Evolutionary conservation across 1,284 basidiomycete species (phyloP), one percentile per base, ranked within the genome.

Genomic region (Pseudomicrostroma phylloplanum): DNA sequence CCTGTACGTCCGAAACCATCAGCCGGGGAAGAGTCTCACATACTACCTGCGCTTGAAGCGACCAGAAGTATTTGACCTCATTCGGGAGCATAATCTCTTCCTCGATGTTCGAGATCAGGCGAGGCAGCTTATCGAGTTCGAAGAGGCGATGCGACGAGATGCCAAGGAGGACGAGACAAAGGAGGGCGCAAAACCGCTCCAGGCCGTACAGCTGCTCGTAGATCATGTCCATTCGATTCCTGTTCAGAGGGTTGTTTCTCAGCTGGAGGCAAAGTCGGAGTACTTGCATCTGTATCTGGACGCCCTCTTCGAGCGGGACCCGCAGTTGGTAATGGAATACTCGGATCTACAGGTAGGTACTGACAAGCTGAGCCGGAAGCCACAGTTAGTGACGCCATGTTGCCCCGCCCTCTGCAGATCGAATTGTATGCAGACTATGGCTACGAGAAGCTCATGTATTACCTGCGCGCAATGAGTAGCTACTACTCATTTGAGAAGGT

Each of bases 191-290:
- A 17, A 39, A 79, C 57, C 81, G 84, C 61, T 83, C 83, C 0
- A 80, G 88, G 91, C 92, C 0, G 92, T 98, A 64, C 84, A 85
- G 55, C 79, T 99, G 54, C 84, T 99, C 17, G 93, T 98, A 8
- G 88, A 97, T 70, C 92, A 98, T 78, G 90, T 90, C 0, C 90
- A 96, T 76, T 93, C 94, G 13, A 96, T 99, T 76, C 92, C 92
- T 4, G 92, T 92, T 60, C 85, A 85, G 11, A 84, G 90, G 23
- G 94, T 97, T 0, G 90, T 97, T 2, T 84, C 88, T 63, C 96
- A 98, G 78, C 84, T 99, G 39, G 85, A 87, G 67, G 82, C 81
- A 26, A 85, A 88, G 62, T 88, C 90, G 2, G 84, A 86, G 65
- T 96, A 90, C 80, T 85, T 97, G 7, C 96, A 92, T 81, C 83